Evolutionary conservation across 345 rosid species (phyloP).

Genomic region (Eucalyptus albens): DNA sequence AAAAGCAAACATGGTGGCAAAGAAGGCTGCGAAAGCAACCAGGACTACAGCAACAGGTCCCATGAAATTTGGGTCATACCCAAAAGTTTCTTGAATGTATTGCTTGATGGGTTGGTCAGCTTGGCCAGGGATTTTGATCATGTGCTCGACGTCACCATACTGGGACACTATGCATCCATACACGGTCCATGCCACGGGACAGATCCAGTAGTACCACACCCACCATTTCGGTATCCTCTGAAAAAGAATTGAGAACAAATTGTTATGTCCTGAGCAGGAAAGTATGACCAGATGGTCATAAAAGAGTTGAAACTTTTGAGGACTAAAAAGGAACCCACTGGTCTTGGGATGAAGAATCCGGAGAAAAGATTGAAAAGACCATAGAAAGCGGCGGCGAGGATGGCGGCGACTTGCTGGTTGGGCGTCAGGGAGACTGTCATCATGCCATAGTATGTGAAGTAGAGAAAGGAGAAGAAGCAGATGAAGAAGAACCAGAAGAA

Average conservation of each 20-base stretch:
- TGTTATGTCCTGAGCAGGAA: accelerated
- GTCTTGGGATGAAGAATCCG: constrained; percentile 84
- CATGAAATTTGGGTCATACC: constrained; percentile 52
- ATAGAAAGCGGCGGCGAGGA: constrained; percentile 73
- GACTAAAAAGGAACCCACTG: constrained; percentile 28
- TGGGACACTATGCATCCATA: constrained; percentile 64
- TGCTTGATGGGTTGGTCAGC: constrained; percentile 15
- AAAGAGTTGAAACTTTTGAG: not conserved
- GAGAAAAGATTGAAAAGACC: constrained; percentile 74
- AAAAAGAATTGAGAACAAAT: not conserved
- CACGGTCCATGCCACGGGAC: constrained; percentile 87
- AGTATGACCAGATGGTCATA: not conserved
- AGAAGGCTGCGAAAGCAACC: constrained; percentile 50
- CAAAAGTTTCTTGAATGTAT: constrained; percentile 37
- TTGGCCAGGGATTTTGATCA: constrained; percentile 35
- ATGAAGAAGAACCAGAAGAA: constrained; percentile 84
- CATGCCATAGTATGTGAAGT: constrained; percentile 98
- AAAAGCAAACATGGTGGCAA: constrained; percentile 59
- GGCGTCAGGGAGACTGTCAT: constrained; percentile 86
- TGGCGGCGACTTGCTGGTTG: constrained; percentile 73
- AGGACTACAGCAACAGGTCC: constrained; percentile 49
- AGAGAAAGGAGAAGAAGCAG: constrained; percentile 74
- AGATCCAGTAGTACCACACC: constrained; percentile 93
- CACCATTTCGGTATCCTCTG: constrained; percentile 90
- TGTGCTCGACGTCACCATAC: constrained; percentile 43